Conservation (phyloP, 257 asterid genomes). For the Fraxinus quadrangulata region DNA sequence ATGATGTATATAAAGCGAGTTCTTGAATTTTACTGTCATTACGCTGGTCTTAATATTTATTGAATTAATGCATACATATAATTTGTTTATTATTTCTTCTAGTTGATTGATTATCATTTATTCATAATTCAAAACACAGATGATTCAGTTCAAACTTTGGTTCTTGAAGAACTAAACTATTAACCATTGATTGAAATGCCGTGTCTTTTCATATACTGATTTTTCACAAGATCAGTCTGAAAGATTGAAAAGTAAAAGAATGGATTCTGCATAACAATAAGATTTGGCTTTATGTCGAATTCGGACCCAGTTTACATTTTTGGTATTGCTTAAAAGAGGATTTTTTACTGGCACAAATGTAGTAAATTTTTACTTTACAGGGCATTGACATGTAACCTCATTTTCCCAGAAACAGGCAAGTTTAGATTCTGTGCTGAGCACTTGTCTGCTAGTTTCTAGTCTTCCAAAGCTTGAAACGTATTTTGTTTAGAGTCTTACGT, state of each 20-base stretch:
- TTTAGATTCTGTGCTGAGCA: conserved; percentile 17
- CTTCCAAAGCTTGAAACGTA: neutral
- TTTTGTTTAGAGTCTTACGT: neutral
- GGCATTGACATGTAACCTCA: conserved; percentile 29
- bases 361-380: conserved; percentile 24
- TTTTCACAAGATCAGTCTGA: neutral
- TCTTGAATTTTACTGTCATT: neutral
- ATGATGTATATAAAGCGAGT: conserved; percentile 22
- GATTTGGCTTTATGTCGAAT: conserved; percentile 28
- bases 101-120: neutral
- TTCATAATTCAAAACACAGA: neutral
- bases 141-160: neutral
- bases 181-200: neutral
- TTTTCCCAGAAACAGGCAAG: conserved; percentile 32
- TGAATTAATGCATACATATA: neutral
- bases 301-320: conserved; percentile 27
- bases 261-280: conserved; percentile 3
- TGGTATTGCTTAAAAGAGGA: conserved; percentile 33
- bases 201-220: neutral
- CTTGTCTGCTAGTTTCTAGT: conserved; percentile 28
- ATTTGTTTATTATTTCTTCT: neutral
- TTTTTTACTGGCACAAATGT: neutral
- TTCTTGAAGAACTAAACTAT: neutral
- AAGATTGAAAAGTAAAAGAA: neutral
- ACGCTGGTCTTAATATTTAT: neutral